Conservation (phyloP, 768 basidiomycete species). For the Kwoniella sp. region DNA sequence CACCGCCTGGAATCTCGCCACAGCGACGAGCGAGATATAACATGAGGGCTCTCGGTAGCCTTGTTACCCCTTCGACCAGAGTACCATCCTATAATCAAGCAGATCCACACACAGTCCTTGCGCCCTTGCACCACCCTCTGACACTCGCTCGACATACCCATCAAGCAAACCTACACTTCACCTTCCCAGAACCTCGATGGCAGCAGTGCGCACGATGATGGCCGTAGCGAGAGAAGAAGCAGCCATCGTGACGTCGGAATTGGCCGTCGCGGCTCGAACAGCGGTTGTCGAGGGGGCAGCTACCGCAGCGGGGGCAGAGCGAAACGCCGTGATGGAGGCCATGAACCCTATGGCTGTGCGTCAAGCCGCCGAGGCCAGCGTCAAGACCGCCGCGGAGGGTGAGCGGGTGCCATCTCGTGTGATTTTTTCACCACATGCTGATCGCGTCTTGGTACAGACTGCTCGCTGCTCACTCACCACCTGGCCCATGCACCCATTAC, state of each 20-base stretch:
- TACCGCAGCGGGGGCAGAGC: constrained; percentile 2
- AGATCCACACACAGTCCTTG: too few species aligned
- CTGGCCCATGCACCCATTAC: constrained; percentile 11
- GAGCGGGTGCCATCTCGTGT: too few species aligned
- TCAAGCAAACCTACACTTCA: neutral
- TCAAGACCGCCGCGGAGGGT: constrained; percentile 15
- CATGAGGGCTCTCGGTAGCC: too few species aligned
- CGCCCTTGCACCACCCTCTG: too few species aligned
- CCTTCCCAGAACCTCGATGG: constrained; percentile 6
- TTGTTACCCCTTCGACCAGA: too few species aligned
- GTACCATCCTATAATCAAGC: neutral
- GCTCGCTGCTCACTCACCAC: constrained; percentile 15
- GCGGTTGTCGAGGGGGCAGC: constrained; percentile 3
- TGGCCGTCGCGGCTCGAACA: constrained; percentile 15
- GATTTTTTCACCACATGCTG: neutral
- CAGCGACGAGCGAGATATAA: too few species aligned
- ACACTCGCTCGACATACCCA: too few species aligned
- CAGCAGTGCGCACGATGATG: constrained; percentile 23
- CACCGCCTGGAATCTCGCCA: too few species aligned
- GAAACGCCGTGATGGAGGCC: constrained; percentile 10
- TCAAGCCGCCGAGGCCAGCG: constrained; percentile 16
- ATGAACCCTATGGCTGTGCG: constrained; percentile 31
- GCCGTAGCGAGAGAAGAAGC: constrained; percentile 21
- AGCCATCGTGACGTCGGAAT: constrained; percentile 11
- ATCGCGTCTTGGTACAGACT: neutral